Base-by-base conservation (phyloP, 495 filamentous ascomycete genomes). In the Penicillium lagena region DNA sequence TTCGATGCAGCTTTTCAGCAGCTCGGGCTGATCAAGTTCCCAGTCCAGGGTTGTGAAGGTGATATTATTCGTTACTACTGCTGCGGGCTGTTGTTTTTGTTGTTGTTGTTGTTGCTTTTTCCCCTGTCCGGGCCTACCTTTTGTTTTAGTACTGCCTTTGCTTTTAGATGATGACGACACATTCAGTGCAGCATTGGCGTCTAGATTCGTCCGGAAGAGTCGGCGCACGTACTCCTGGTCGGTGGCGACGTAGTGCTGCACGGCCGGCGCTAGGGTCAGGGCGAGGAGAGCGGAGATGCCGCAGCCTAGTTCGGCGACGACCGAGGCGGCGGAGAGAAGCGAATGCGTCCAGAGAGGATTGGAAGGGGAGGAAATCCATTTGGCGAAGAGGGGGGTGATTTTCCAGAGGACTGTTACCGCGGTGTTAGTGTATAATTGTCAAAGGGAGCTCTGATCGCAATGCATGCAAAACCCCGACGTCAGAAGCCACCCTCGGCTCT, bases 171-270 rank as follows among this genome's bases (percentile, higher is more conserved):
- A 37, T 1, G 40, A 34, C 2, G 40, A 11, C 1, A 43, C 9
- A 2, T 40, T 35, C 9, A 44, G 33, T 15, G 46, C 38, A 1
- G 45, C 42, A 53, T 95, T 96, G 29, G 78, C 77, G 5, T 71
- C 57, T 2, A 98, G 59, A 56, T 98, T 98, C 54, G 80, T 75
- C 46, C 80, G 76, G 22, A 94, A 70, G 0, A 90, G 67, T 45
- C 79, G 83, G 22, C 82, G 68, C 1, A 94, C 86, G 60, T 96
- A 96, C 39, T 81, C 72, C 55, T 96, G 90, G 60, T 98, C 93
- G 6, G 90, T 96, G 31, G 90, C 80, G 34, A 95, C 67, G 50
- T 90, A 95, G 44, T 69, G 71, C 6, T 66, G 45, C 30, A 96
- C 70, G 1, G 58, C 63, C 1, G 81, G 78, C 6, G 80, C 75